phyloP scores from a whole-genome alignment of 768 basidiomycete species.

The Boletales sp. region DNA sequence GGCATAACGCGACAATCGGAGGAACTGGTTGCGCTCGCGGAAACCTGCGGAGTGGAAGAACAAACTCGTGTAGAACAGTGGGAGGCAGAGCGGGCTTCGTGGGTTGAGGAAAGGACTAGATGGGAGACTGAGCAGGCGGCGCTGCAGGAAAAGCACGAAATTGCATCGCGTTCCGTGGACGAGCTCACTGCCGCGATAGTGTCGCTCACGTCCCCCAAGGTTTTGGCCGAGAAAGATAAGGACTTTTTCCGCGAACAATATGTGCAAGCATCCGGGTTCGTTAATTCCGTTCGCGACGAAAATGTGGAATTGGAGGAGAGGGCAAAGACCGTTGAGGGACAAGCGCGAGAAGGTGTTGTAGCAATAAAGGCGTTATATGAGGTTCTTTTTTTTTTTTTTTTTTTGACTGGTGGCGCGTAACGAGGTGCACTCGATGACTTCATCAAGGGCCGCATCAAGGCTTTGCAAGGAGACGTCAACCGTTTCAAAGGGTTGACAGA shows the following conservation, averaged over 20 bases:
- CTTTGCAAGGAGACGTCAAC: slow-evolving; percentile 44
- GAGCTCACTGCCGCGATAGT: slow-evolving; percentile 22
- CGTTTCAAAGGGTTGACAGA: slow-evolving; percentile 45
- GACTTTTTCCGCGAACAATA: slow-evolving; percentile 59
- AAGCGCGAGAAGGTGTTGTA: slow-evolving; percentile 52
- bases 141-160: slow-evolving; percentile 22
- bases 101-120: slow-evolving; percentile 21
- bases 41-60: slow-evolving; percentile 9
- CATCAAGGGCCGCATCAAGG: slow-evolving; percentile 35
- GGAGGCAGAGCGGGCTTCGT: slow-evolving; percentile 11
- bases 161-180: slow-evolving; percentile 10
- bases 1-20: slow-evolving; percentile 3
- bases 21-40: slow-evolving; percentile 6
- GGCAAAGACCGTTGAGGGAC: slow-evolving; percentile 47
- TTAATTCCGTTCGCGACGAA: slow-evolving; percentile 43
- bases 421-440: neutral
- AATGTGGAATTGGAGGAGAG: slow-evolving; percentile 50
- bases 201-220: slow-evolving; percentile 28
- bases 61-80: slow-evolving; percentile 9
- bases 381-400: slow-evolving; percentile 14
- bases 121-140: slow-evolving; percentile 35
- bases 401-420: neutral
- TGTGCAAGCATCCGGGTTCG: slow-evolving; percentile 47
- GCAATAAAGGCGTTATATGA: slow-evolving; percentile 50
- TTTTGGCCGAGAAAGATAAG: slow-evolving; percentile 40